A percentile compares a stretch with the other conserved stretches of the same genome.
Evolutionary conservation across 202 grass and related monocot genomes (phyloP).

Genomic region (Panicum virgatum): DNA sequence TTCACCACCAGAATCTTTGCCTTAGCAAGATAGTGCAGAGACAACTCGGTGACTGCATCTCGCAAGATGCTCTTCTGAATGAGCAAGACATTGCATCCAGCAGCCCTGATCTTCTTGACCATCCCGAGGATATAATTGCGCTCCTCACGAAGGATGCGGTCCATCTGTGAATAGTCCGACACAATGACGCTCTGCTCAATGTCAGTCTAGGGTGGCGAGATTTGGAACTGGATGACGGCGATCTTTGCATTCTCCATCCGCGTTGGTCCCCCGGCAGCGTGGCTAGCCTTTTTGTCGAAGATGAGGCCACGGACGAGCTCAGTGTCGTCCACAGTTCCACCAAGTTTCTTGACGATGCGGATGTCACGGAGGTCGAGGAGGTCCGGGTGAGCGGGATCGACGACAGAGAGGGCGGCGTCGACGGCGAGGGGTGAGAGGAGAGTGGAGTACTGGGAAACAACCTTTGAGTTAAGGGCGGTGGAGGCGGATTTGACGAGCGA

Average conservation of each 20-base stretch:
- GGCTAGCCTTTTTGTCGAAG: slow-evolving; percentile 92
- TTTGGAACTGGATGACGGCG: slow-evolving; percentile 92
- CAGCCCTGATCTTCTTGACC: slow-evolving; percentile 94
- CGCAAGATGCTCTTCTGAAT: slow-evolving; percentile 95
- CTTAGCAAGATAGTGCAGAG: slow-evolving; percentile 91
- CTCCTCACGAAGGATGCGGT: slow-evolving; percentile 88
- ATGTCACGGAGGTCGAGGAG: slow-evolving; percentile 86
- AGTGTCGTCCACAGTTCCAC: slow-evolving; percentile 88
- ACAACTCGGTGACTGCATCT: slow-evolving; percentile 89
- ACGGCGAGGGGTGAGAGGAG: slow-evolving; percentile 90
- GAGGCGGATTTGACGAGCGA: slow-evolving; percentile 89
- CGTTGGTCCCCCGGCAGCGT: slow-evolving; percentile 67
- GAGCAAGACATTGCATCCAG: slow-evolving; percentile 86
- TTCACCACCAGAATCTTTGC: slow-evolving; percentile 88
- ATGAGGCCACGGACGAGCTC: slow-evolving; percentile 78
- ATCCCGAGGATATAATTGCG: slow-evolving; percentile 89
- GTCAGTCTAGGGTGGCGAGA: slow-evolving; percentile 93
- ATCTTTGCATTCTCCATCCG: slow-evolving; percentile 91
- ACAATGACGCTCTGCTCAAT: slow-evolving; percentile 95
- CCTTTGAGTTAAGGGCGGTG: slow-evolving; percentile 86
- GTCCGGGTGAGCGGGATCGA: slow-evolving; percentile 81
- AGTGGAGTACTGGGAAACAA: slow-evolving; percentile 88
- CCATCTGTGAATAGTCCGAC: slow-evolving; percentile 92
- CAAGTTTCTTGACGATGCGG: slow-evolving; percentile 77
- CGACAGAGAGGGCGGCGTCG: slow-evolving; percentile 70